Evolutionary conservation across 225 moss, liverwort and hornwort genomes (phyloP).

Genomic region (Anthoceros angustus): DNA sequence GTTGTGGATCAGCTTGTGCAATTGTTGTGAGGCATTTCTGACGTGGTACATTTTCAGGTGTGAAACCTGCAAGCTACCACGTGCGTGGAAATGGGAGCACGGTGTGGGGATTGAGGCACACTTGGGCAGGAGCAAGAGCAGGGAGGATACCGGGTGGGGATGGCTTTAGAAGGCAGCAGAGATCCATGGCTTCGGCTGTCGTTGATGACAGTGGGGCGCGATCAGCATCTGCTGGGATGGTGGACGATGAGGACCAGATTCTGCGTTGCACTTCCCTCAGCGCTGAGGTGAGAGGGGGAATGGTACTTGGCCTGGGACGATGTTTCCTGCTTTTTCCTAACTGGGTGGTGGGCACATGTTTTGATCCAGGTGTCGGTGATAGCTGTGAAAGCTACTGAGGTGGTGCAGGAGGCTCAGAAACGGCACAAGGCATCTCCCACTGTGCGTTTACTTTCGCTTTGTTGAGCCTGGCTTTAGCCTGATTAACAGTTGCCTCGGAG

Average conservation of each 20-base stretch:
- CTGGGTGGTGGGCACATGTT: background rate
- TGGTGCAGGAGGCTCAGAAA: conserved; percentile 81
- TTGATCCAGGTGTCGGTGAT: conserved; percentile 88
- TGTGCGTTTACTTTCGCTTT: conserved; percentile 22
- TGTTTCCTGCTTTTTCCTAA: background rate
- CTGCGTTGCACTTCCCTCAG: conserved; percentile 38
- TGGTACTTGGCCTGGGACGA: background rate
- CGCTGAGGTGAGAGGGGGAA: conserved; percentile 26
- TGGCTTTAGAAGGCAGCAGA: background rate
- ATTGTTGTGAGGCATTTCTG: too few species aligned
- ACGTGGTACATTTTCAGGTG: too few species aligned
- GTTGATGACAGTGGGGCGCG: conserved; percentile 13
- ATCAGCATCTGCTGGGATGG: conserved; percentile 11
- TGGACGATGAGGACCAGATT: conserved; percentile 29
- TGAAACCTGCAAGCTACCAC: too few species aligned
- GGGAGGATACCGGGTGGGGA: background rate
- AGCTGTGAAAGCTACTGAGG: conserved; percentile 72
- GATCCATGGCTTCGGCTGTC: background rate
- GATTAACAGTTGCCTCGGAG: conserved; percentile 6
- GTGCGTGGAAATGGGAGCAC: too few species aligned
- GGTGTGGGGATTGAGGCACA: too few species aligned
- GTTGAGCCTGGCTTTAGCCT: background rate
- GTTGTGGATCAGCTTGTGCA: too few species aligned
- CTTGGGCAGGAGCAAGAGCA: background rate
- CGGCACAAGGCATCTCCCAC: conserved; percentile 76